A percentile compares a stretch with the other conserved stretches of the same genome.
phyloP scores from a whole-genome alignment of 1,284 basidiomycete genomes.

The Amylostereum areolatum region DNA sequence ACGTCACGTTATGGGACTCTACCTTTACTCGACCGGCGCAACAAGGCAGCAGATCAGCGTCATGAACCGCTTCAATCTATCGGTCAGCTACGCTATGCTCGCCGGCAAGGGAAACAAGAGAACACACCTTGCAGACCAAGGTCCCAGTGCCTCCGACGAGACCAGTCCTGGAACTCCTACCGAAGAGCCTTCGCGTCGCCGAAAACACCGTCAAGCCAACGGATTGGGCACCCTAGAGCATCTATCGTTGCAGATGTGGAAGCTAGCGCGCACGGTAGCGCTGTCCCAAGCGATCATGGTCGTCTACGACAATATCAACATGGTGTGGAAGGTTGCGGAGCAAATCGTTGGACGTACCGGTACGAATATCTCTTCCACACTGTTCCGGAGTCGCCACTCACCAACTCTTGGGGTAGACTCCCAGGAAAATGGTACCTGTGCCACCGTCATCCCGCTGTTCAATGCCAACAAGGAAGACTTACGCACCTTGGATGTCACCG shows the following conservation, averaged over 20 bases:
- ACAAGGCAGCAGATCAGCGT: slow-evolving; percentile 23
- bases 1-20: slow-evolving; percentile 22
- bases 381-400: not conserved
- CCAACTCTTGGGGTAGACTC: slow-evolving; percentile 11
- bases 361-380: slow-evolving; percentile 4
- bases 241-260: not conserved
- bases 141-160: too few species aligned
- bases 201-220: too few species aligned
- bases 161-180: too few species aligned
- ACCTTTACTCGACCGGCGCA: slow-evolving; percentile 26
- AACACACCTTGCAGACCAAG: too few species aligned
- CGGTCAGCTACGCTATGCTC: slow-evolving; percentile 22
- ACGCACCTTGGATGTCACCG: slow-evolving; percentile 11
- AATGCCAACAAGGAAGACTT: slow-evolving; percentile 18
- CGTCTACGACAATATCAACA: slow-evolving; percentile 33
- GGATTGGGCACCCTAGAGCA: not conserved
- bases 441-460: slow-evolving; percentile 18
- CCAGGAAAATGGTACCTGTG: slow-evolving; percentile 26
- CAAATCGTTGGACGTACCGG: slow-evolving; percentile 27
- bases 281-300: slow-evolving; percentile 11
- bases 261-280: slow-evolving; percentile 15
- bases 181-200: too few species aligned
- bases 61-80: slow-evolving; percentile 19
- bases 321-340: slow-evolving; percentile 22
- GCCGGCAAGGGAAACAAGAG: slow-evolving; percentile 3